These are phyloP conservation scores for Pythium insidiosum DNA, from an alignment of 352 stramenopile species.

Conservation along the genomic window DNA sequence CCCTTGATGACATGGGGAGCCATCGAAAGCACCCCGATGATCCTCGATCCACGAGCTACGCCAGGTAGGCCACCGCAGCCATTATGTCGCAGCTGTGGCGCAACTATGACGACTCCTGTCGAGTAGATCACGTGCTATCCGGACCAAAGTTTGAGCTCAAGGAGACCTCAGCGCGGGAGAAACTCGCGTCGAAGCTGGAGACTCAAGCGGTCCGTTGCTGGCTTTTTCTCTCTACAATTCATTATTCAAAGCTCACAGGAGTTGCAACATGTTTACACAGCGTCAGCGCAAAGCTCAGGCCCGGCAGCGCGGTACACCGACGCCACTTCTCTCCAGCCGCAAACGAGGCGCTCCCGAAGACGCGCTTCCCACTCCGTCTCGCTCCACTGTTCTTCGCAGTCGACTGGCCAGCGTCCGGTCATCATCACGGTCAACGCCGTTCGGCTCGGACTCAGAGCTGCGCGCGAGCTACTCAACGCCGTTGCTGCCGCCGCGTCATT, in stretches of 20 bases:
- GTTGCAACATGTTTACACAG: too few species aligned
- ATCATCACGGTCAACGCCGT: conserved; percentile 30
- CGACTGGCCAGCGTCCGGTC: conserved; percentile 46
- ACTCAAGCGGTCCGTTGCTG: conserved; percentile 32
- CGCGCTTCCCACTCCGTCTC: conserved; percentile 11
- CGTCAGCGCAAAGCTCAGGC: conserved; percentile 10
- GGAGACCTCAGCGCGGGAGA: conserved; percentile 50
- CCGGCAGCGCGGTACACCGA: conserved; percentile 7
- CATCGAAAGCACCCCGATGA: conserved; percentile 73
- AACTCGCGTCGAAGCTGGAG: conserved; percentile 55
- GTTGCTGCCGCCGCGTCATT: conserved; percentile 21
- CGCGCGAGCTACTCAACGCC: conserved; percentile 74
- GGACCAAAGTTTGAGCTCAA: conserved; percentile 58
- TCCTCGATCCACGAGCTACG: conserved; percentile 26
- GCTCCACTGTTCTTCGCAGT: conserved; percentile 30
- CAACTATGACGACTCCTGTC: not conserved
- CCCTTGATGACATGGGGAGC: conserved; percentile 83
- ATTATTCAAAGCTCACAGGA: too few species aligned
- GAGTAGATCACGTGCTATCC: conserved; percentile 25
- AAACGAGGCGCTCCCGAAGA: conserved; percentile 16
- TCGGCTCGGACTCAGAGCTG: conserved; percentile 58
- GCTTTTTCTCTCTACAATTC: too few species aligned
- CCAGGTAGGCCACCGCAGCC: conserved; percentile 20
- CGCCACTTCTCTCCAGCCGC: conserved; percentile 7
- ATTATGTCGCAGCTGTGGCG: too few species aligned